Evolutionary conservation across 116 monocot genomes (phyloP).

Genomic region (Dioscorea cayenensis): DNA sequence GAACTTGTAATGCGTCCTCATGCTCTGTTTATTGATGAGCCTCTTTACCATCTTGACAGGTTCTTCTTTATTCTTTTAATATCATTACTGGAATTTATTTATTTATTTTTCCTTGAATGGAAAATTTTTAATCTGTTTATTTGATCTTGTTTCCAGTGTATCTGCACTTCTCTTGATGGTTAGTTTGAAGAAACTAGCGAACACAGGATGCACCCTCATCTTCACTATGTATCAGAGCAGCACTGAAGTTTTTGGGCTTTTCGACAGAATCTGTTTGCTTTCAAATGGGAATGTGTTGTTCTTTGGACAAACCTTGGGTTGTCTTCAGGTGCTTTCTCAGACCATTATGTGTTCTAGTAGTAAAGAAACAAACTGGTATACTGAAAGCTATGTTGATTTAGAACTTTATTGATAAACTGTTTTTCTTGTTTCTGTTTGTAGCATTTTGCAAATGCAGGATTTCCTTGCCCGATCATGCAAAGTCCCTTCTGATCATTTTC

Average conservation of each 20-base stretch:
- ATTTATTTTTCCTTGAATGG: background rate
- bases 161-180: slow-evolving; percentile 96
- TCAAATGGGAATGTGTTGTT: slow-evolving; percentile 98
- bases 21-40: slow-evolving; percentile 89
- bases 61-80: slow-evolving; percentile 3
- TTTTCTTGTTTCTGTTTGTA: slow-evolving; percentile 27
- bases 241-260: slow-evolving; percentile 98
- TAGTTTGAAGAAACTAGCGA: slow-evolving; percentile 91
- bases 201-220: slow-evolving; percentile 89
- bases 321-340: slow-evolving; percentile 50
- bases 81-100: background rate
- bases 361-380: no score
- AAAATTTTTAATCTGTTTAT: slow-evolving; percentile 2
- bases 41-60: slow-evolving; percentile 96
- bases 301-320: slow-evolving; percentile 91
- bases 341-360: background rate
- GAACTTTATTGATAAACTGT: no score
- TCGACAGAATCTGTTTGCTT: slow-evolving; percentile 95
- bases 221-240: slow-evolving; percentile 98
- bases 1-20: slow-evolving; percentile 91
- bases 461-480: slow-evolving; percentile 99
- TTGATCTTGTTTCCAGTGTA: slow-evolving; percentile 47
- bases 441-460: slow-evolving; percentile 98
- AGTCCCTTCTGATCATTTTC: slow-evolving; percentile 97
- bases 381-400: no score